Conservation (phyloP, 1,284 basidiomycete genomes). For the Mrakiaceae sp. region DNA sequence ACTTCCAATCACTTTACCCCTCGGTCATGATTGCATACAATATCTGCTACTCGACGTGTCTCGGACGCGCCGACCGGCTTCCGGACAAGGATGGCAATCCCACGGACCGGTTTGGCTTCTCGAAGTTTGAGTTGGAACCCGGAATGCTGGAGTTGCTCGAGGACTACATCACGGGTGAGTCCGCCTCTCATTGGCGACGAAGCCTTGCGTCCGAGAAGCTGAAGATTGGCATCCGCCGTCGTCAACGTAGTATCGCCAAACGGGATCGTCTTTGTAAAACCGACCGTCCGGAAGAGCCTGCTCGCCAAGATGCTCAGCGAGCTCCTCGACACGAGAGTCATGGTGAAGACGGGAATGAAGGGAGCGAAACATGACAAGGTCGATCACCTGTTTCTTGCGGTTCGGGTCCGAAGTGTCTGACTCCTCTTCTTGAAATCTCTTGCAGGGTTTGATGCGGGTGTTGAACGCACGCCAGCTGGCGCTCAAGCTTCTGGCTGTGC, state of each 20-base stretch:
- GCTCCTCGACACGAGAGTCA: slow-evolving; percentile 87
- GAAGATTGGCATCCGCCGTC: neutral
- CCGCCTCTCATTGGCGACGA: no score
- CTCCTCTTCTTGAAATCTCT: neutral
- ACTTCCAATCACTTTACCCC: slow-evolving; percentile 93
- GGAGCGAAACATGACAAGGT: slow-evolving; percentile 62
- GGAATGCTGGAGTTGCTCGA: slow-evolving; percentile 58
- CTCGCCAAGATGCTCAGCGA: slow-evolving; percentile 87
- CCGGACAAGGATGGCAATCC: slow-evolving; percentile 28
- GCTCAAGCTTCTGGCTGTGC: slow-evolving; percentile 57
- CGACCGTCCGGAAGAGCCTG: slow-evolving; percentile 68
- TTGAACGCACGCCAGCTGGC: slow-evolving; percentile 80
- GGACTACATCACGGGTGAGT: slow-evolving; percentile 61
- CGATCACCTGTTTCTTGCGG: slow-evolving; percentile 2
- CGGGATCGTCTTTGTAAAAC: slow-evolving; percentile 86
- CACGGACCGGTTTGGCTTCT: slow-evolving; percentile 69
- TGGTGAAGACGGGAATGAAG: slow-evolving; percentile 96
- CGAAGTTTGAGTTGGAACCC: slow-evolving; percentile 57
- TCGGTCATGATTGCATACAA: slow-evolving; percentile 98
- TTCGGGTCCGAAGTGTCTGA: neutral
- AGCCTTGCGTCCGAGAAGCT: neutral
- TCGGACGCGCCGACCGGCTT: slow-evolving; percentile 58
- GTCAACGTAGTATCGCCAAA: slow-evolving; percentile 67
- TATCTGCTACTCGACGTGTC: slow-evolving; percentile 90
- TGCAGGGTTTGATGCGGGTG: slow-evolving; percentile 56